Conservation (phyloP, 176 grass and related monocot genomes). For the Sorghum bicolor region Sorghum_bicolor_NCBIv3 NC_012877.2:54819501-54820000, state of each 20-base stretch:
- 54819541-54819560: slow-evolving; percentile 93
- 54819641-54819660: slow-evolving; percentile 87
- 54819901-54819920: slow-evolving; percentile 99
- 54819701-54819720: slow-evolving; percentile 70
- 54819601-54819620: slow-evolving; percentile 96
- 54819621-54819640: slow-evolving; percentile 89
- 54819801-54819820: slow-evolving; percentile 93
- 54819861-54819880: slow-evolving; percentile 81
- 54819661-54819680: slow-evolving; percentile 94
- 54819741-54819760: slow-evolving; percentile 88
- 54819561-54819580: slow-evolving; percentile 84
- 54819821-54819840: slow-evolving; percentile 89
- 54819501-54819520: slow-evolving; percentile 91
- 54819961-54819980: slow-evolving; percentile 98
- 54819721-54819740: slow-evolving; percentile 89
- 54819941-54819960: slow-evolving; percentile 92
- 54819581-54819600: slow-evolving; percentile 82
- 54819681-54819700: slow-evolving; percentile 82
- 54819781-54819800: slow-evolving; percentile 92
- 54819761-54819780: slow-evolving; percentile 96
- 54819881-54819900: slow-evolving; percentile 84
- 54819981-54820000: slow-evolving; percentile 74
- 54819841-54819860: slow-evolving; percentile 99
- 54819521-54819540: slow-evolving; percentile 79
- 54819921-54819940: slow-evolving; percentile 99